Percentiles rank a stretch among this genome's conserved stretches.
These are phyloP conservation scores for Pulveroboletus ravenelii DNA, from an alignment of 768 basidiomycete species.

Conservation along the genomic window DNA sequence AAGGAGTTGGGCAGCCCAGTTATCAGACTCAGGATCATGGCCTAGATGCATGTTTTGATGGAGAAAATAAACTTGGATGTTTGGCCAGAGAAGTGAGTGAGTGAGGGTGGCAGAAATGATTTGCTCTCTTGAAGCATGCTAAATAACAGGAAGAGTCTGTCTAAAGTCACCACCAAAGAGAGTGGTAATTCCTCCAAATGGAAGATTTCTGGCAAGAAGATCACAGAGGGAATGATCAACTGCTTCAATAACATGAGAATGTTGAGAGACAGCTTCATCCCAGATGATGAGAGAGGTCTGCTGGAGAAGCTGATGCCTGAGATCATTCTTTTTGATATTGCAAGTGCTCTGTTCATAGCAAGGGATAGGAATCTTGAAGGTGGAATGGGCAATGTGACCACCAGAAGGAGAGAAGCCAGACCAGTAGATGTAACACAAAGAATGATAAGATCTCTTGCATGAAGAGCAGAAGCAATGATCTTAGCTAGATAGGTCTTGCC, in stretches of 20 bases:
- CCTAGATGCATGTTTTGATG: constrained; percentile 40
- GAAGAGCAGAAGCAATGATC: background rate
- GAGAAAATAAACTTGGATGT: constrained; percentile 31
- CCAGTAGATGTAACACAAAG: background rate
- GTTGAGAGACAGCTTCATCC: no score
- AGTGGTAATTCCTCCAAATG: no score
- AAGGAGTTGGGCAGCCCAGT: constrained; percentile 25
- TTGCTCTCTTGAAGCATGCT: no score
- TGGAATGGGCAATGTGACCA: background rate
- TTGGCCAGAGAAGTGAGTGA: constrained; percentile 37
- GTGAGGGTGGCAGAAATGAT: background rate
- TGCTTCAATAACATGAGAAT: no score
- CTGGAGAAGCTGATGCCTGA: no score
- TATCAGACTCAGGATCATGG: constrained; percentile 17
- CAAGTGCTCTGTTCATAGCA: no score
- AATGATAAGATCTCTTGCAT: background rate
- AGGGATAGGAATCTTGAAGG: background rate
- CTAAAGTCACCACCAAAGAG: no score
- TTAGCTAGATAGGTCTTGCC: background rate
- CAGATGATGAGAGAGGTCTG: no score
- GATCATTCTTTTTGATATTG: no score
- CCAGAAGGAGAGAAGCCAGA: background rate
- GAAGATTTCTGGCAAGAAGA: no score
- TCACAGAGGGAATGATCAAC: no score
- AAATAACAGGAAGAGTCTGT: no score